Conservation (phyloP, 805 yeast genomes). For the Candida rishiriensis region DNA sequence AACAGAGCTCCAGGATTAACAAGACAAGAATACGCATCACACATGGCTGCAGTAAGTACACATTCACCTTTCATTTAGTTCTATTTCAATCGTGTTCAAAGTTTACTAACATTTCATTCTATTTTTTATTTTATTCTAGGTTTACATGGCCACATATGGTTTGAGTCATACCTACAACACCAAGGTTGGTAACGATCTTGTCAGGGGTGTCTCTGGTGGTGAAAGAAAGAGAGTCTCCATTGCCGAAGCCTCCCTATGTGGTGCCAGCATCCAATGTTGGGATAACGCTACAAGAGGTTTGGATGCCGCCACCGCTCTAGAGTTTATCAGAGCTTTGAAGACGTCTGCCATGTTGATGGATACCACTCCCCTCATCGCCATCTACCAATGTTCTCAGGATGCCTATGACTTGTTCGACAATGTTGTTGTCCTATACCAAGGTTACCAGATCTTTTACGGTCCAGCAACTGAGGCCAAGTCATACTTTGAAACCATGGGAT, state of each 20-base stretch:
- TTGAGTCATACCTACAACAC: constrained; percentile 49
- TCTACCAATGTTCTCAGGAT: constrained; percentile 42
- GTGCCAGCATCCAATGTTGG: constrained; percentile 48
- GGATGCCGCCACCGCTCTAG: constrained; percentile 67
- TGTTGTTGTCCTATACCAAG: constrained; percentile 38
- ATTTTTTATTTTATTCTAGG: constrained; percentile 3
- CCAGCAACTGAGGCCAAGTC: constrained; percentile 33
- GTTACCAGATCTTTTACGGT: constrained; percentile 40
- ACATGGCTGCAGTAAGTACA: constrained; percentile 41
- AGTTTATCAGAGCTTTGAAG: constrained; percentile 54
- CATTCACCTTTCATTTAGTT: neutral
- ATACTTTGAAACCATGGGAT: constrained; percentile 41
- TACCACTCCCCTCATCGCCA: constrained; percentile 49
- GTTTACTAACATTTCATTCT: neutral
- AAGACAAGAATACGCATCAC: constrained; percentile 51
- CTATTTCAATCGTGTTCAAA: neutral
- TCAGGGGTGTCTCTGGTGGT: constrained; percentile 67
- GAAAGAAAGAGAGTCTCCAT: constrained; percentile 63
- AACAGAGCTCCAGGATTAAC: constrained; percentile 57
- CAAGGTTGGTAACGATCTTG: constrained; percentile 58
- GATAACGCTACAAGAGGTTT: constrained; percentile 71
- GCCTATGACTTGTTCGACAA: constrained; percentile 42
- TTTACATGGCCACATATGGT: constrained; percentile 26
- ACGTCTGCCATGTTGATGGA: constrained; percentile 48
- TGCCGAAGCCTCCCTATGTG: constrained; percentile 45